Evolutionary conservation across 768 basidiomycete genomes (phyloP), one percentile per base, ranked within the genome.

Genomic region (Zangia roseola): DNA sequence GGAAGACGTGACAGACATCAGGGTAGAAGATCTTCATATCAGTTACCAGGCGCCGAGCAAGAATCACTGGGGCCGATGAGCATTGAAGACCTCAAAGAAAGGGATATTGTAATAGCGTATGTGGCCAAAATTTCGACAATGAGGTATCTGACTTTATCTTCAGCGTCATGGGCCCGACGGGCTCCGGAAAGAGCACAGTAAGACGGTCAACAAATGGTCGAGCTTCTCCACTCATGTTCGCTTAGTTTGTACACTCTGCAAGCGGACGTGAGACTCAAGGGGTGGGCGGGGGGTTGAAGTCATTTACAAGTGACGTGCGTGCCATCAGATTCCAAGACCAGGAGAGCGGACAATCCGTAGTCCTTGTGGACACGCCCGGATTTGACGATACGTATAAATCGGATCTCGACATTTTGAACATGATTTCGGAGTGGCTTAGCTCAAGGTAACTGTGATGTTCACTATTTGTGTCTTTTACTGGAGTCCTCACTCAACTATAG

Each of bases 281-380:
- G 3, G 38, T 56, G 1, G 53, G 57, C 5, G 53, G 52, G 26
- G 4, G 13, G 14, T 36, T 56, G 21, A 48, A 8, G 13, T 61
- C 59, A 20, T 52, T n/a, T 12, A 52, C 56, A 25, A 49, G 26
- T 5, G 3, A 55, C 5, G 51, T 58, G 14, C 24, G 2, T 6
- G 46, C 53, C 0, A 28, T 54, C 38, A 52, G 20, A 42, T 50
- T 53, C 20, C 21, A 12, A 39, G 26, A 58, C 13, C 12, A 50
- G 5, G 13, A 33, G 13, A 54, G 12, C 17, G 7, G n/a, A 9
- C 30, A 14, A 40, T 1, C 36, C 14, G 30, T 61, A 3, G 60
- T 61, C 8, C 28, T 64, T 2, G 63, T 65, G 19, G 62, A 65
- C 21, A 64, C 63, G 0, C 62, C 63, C 0, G 53, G 62, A 1